Base-by-base conservation (phyloP, 257 asterid species). In the Paraleonurus japonicus region DNA sequence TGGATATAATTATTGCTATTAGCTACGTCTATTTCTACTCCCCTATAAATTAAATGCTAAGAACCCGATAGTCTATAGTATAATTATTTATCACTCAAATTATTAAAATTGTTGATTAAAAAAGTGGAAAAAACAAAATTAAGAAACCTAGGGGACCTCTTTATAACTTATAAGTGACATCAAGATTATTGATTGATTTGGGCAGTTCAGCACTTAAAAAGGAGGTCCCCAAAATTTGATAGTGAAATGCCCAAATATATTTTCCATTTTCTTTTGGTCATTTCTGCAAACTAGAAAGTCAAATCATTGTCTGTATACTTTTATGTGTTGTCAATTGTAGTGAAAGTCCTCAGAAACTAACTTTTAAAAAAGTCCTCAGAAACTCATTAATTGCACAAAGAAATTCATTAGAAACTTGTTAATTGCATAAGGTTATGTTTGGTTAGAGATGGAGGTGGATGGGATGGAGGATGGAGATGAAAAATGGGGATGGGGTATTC, bases 201-300 rank as follows among this genome's bases (percentile, higher is more conserved):
- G 77, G 66, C 37, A 64, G 17, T 65, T 53, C 63, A 65, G 45
- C 41, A 8, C 22, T 10, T 19, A 48, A 28, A 66, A 16, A 66
- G 41, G 60, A 57, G 77, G 76, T 64, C 82, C 82, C 82, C 61
- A 12, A 53, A n/a, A 8, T 24, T 74, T 74, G 76, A 74, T 45
- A 69, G 79, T 33, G 82, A 74, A 58, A 74, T 54, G 11, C 15
- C 71, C 2, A 57, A 17, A 43, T 71, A 39, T 76, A 28, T 7
- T 24, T 30, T 61, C 10, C 28, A 53, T 78, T 54, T 73, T 67
- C 26, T 11, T 39, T 17, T 32, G 53, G 27, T 68, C 58, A 4
- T 17, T 41, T 64, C 33, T 19, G 69, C 47, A 70, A 12, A 12
- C 26, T 30, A 41, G 5, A 30, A 41, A 63, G 76, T 68, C 76